A percentile compares a stretch with the other conserved stretches of the same genome.
Conservation (phyloP, 1,139 yeast species). For the Suhomyces bokatorum region DNA sequence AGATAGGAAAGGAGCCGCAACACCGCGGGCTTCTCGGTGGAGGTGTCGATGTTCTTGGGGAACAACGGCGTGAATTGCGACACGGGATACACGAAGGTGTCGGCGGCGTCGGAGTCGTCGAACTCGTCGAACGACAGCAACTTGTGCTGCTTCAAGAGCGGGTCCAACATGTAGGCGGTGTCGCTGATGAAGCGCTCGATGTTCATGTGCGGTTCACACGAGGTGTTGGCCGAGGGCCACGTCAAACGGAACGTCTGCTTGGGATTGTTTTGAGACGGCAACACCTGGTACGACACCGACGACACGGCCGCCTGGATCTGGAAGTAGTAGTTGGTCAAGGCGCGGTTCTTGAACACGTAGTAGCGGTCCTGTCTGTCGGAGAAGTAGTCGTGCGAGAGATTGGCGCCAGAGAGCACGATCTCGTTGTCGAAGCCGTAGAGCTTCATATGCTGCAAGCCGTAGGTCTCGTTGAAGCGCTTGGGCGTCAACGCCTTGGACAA, state of each 20-base stretch:
- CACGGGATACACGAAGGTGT: conserved; percentile 85
- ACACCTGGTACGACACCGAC: conserved; percentile 68
- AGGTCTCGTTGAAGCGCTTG: conserved; percentile 83
- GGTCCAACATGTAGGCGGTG: conserved; percentile 57
- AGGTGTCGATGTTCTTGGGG: conserved; percentile 51
- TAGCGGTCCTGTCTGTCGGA: conserved; percentile 96
- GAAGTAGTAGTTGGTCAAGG: conserved; percentile 71
- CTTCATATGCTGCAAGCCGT: conserved; percentile 97
- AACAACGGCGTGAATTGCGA: conserved; percentile 88
- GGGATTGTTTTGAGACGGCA: conserved; percentile 36
- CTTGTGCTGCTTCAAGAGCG: conserved; percentile 52
- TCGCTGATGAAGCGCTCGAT: conserved; percentile 57
- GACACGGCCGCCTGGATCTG: conserved; percentile 66
- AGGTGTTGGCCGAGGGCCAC: conserved; percentile 77
- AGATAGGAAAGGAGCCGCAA: conserved; percentile 60
- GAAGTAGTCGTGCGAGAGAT: conserved; percentile 85
- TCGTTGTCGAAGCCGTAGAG: conserved; percentile 93
- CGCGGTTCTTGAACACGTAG: conserved; percentile 60
- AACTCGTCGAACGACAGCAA: conserved; percentile 37
- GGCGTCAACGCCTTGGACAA: conserved; percentile 68
- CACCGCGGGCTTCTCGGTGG: conserved; percentile 80
- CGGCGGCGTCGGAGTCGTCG: conserved; percentile 34
- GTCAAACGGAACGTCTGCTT: conserved; percentile 54
- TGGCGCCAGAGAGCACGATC: conserved; percentile 87
- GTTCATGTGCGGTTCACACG: conserved; percentile 71